These are phyloP conservation scores for Fraxinus americana DNA, from an alignment of 257 asterid genomes.

Conservation along the genomic window DNA sequence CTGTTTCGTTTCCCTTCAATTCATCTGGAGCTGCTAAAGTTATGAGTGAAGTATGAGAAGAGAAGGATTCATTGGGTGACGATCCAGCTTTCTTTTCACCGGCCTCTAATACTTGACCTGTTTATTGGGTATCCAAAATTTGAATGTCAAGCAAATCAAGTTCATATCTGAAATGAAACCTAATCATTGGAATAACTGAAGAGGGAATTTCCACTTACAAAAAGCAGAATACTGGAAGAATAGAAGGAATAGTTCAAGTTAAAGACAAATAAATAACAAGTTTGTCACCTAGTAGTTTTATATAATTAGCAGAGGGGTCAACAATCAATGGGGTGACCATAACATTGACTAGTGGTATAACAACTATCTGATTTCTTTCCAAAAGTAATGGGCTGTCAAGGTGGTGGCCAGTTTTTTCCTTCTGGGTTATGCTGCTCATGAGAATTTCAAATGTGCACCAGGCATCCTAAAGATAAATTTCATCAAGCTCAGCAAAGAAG, in stretches of 20 bases:
- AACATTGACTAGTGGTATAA: neutral
- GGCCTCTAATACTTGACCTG: slow-evolving; percentile 16
- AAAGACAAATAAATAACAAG: neutral
- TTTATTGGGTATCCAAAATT: neutral
- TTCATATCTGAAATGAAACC: neutral
- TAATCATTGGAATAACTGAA: neutral
- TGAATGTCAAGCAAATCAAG: slow-evolving; percentile 12
- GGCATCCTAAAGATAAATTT: neutral
- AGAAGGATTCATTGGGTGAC: neutral
- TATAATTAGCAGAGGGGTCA: neutral
- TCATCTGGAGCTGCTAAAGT: slow-evolving; percentile 25
- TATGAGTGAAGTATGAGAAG: slow-evolving; percentile 29
- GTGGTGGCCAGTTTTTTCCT: neutral
- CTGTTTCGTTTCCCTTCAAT: slow-evolving; percentile 19
- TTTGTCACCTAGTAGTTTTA: neutral
- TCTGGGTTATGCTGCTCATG: neutral
- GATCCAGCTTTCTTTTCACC: neutral
- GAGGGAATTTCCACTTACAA: neutral
- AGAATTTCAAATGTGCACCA: neutral
- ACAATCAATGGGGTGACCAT: neutral
- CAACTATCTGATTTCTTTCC: neutral
- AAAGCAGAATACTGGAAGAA: neutral
- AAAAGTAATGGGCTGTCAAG: neutral
- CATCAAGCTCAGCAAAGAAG: neutral
- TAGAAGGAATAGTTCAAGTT: neutral